These are phyloP conservation scores for Aciculosporium take DNA, from an alignment of 2,329 filamentous ascomycete species.

Conservation along the genomic window DNA sequence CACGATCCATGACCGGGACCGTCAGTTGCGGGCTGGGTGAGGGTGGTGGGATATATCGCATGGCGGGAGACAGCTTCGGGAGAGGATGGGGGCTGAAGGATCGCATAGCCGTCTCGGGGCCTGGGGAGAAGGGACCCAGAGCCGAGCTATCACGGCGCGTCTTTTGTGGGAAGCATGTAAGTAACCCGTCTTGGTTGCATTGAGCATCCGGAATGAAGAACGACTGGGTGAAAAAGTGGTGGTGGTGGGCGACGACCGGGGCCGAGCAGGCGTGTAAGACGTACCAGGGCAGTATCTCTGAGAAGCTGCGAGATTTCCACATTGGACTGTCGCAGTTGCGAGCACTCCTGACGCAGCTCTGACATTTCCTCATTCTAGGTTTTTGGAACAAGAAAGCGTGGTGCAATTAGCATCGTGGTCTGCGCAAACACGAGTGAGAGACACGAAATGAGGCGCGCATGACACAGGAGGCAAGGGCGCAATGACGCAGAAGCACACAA, in stretches of 20 bases:
- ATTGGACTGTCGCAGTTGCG: constrained; percentile 13
- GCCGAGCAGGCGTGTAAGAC: neutral
- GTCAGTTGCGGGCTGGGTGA: constrained; percentile 6
- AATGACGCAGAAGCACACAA: neutral
- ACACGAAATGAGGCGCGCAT: neutral
- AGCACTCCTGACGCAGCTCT: constrained; percentile 12
- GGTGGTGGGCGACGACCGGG: neutral
- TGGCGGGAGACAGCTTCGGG: constrained; percentile 7
- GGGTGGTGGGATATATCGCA: constrained; percentile 6
- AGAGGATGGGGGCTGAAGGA: constrained; percentile 7
- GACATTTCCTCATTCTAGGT: constrained; percentile 12
- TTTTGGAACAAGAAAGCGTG: neutral
- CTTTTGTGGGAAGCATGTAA: neutral
- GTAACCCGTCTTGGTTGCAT: neutral
- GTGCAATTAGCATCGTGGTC: neutral
- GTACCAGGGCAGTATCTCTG: constrained; percentile 10
- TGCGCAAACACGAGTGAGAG: neutral
- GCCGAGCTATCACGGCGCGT: constrained; percentile 4
- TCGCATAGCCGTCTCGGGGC: constrained; percentile 4
- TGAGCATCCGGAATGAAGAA: too few relatives aligned
- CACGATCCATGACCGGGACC: constrained; percentile 9
- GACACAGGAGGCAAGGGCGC: neutral
- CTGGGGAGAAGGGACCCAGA: constrained; percentile 4
- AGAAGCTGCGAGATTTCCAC: constrained; percentile 12
- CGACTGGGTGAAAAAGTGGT: neutral